These are phyloP conservation scores for Chalciporus piperatoides DNA, from an alignment of 1,284 basidiomycete species.

Conservation along the genomic window DNA sequence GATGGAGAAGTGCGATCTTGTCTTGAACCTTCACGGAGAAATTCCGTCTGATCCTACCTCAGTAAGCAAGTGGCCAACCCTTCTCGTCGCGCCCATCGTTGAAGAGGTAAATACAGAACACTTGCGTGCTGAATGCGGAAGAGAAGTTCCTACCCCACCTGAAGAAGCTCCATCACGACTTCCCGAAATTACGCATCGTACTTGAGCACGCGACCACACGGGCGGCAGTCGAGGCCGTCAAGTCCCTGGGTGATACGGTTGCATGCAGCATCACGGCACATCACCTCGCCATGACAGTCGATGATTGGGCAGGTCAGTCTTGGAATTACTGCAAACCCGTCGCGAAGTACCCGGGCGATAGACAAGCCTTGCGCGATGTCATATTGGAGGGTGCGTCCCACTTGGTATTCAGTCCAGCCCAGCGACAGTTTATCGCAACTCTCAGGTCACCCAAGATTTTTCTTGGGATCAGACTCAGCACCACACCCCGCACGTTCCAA, in stretches of 20 bases:
- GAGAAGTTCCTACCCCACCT: conserved; percentile 88
- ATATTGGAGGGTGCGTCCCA: conserved; percentile 64
- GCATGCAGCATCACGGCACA: conserved; percentile 98
- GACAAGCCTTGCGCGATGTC: conserved; percentile 79
- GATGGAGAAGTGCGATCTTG: conserved; percentile 93
- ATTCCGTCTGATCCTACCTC: conserved; percentile 85
- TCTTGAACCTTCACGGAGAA: conserved; percentile 97
- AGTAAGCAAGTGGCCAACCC: conserved; percentile 42
- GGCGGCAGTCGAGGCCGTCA: conserved; percentile 90
- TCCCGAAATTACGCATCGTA: conserved; percentile 94
- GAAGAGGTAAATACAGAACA: conserved; percentile 56
- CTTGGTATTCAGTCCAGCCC: neutral
- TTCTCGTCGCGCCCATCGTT: conserved; percentile 6
- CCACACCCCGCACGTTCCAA: conserved; percentile 88
- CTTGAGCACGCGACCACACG: conserved; percentile 99
- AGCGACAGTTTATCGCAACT: conserved; percentile 1
- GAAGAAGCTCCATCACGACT: conserved; percentile 74
- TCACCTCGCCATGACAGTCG: conserved; percentile 91
- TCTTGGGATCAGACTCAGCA: conserved; percentile 96
- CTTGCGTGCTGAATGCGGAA: conserved; percentile 94
- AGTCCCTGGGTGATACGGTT: conserved; percentile 82
- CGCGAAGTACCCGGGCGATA: conserved; percentile 93
- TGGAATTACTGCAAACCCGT: conserved; percentile 99
- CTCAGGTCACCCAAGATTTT: conserved; percentile 90
- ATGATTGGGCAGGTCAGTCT: conserved; percentile 96